Evolutionary conservation across 495 filamentous ascomycete genomes (phyloP), one percentile per base, ranked within the genome.

Genomic region (Aspergillus haitiensis): DNA sequence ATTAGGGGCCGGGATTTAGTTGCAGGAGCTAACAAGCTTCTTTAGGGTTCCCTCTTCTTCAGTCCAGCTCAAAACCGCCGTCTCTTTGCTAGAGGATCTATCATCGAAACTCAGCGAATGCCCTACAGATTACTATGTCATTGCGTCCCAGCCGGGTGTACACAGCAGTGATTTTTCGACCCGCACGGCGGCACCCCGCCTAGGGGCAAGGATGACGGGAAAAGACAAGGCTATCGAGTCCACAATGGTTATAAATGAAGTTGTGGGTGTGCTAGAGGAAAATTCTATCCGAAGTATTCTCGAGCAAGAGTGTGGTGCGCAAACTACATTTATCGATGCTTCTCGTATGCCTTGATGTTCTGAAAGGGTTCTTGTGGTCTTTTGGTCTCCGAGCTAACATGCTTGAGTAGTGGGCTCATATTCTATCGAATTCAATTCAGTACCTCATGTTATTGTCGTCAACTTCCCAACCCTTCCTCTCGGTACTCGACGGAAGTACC

Each of bases 81-180:
- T 70, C n/a, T 71, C 72, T 18, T 59, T 80, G 13, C 65, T 68
- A 18, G 54, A 68, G 1, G 62, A 71, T 9, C 47, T 76, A 33
- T 75, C 66, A 32, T 72, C 67, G 13, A 66, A 64, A 64, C 82
- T 97, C 33, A 76, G 75, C 10, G 66, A 67, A n/a, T 96, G 92
- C 70, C 83, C 85, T 1, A 91, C 90, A 4, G 81, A 88, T 35
- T 83, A 82, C 45, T 97, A 97, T 78, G 75, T 97, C 68, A 73
- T 98, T 61, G 84, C 93, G 55, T 84, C 83, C 16, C 91, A 95
- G 64, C 89, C 91, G 5, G 87, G 90, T 55, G 77, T 92, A 40
- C 84, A 89, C 67, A 84, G 85, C 52, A 78, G 76, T 58, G 88
- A 92, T 69, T 85, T 86, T 66, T 64, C 75, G 37, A 72, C 81